A percentile compares a stretch with the other conserved stretches of the same genome.
phyloP scores from a whole-genome alignment of 805 yeast species.

The Candida saitoana region DNA sequence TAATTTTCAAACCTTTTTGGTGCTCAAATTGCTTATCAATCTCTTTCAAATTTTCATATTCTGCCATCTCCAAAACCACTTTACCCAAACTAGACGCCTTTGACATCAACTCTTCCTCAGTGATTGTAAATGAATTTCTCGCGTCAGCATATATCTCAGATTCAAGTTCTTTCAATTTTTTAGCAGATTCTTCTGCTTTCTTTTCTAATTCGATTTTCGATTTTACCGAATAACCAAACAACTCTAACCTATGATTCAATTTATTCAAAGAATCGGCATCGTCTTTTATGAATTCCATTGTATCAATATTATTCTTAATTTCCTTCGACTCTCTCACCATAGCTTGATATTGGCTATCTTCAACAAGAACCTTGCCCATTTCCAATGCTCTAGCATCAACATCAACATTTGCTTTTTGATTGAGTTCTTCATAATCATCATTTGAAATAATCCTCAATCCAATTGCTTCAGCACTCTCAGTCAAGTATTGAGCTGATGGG shows the following conservation, averaged over 20 bases:
- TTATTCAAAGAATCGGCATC: background rate
- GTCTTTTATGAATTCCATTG: background rate
- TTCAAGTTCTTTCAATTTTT: constrained; percentile 1
- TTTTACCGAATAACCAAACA: constrained; percentile 4
- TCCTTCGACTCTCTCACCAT: constrained; percentile 4
- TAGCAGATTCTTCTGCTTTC: background rate
- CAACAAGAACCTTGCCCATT: constrained; percentile 14
- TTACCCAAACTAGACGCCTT: constrained; percentile 25
- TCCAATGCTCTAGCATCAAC: constrained; percentile 11
- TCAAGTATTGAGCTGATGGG: constrained; percentile 4
- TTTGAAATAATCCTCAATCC: constrained; percentile 38
- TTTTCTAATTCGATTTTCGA: background rate
- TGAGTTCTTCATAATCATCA: constrained; percentile 10
- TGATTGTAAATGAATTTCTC: constrained; percentile 25
- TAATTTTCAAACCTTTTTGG: no score
- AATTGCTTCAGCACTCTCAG: constrained; percentile 9
- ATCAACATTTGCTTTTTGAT: constrained; percentile 3
- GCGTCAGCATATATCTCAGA: constrained; percentile 22
- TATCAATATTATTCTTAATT: background rate
- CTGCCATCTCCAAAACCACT: constrained; percentile 19
- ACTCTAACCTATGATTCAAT: background rate
- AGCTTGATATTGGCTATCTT: constrained; percentile 10
- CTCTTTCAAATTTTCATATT: constrained; percentile 14
- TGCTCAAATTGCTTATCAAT: no score
- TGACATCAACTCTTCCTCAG: constrained; percentile 22